Percentiles rank a stretch among this genome's conserved stretches.
phyloP scores from a whole-genome alignment of 2,329 filamentous ascomycete species.

The Aureobasidium zeae region DNA sequence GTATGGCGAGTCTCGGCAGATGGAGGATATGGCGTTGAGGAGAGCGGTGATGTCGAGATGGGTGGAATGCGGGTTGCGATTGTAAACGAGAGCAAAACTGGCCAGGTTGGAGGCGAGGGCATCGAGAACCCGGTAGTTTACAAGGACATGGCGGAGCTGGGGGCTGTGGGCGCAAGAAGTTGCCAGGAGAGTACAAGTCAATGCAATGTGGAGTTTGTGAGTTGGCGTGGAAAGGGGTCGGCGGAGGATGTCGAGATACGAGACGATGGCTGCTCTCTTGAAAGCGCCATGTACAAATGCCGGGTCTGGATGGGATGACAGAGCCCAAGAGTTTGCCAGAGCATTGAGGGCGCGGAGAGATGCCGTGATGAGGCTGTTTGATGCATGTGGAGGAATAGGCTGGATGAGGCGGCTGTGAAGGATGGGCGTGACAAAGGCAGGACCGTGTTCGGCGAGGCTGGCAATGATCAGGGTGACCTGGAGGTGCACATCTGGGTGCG shows the following conservation, averaged over 20 bases:
- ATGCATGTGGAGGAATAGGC: constrained; percentile 41
- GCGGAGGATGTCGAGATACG: constrained; percentile 51
- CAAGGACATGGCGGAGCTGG: constrained; percentile 39
- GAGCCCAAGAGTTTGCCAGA: constrained; percentile 53
- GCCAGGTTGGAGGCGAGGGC: constrained; percentile 64
- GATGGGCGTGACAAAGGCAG: constrained; percentile 35
- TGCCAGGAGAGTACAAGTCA: constrained; percentile 49
- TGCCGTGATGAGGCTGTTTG: constrained; percentile 58
- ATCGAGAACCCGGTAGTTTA: constrained; percentile 66
- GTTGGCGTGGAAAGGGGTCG: constrained; percentile 45
- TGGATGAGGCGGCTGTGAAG: constrained; percentile 16
- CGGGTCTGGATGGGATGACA: constrained; percentile 11
- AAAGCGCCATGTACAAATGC: constrained; percentile 44
- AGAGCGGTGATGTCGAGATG: constrained; percentile 52
- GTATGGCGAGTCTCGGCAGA: constrained; percentile 71
- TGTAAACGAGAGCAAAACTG: constrained; percentile 11
- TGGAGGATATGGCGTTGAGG: constrained; percentile 65
- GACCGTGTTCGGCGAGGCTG: constrained; percentile 63
- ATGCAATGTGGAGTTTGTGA: constrained; percentile 52
- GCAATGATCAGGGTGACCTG: constrained; percentile 79
- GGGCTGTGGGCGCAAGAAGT: constrained; percentile 46
- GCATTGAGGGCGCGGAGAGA: constrained; percentile 66
- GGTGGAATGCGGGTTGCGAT: constrained; percentile 40
- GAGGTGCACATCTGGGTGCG: constrained; percentile 59
- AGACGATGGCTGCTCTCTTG: constrained; percentile 52